Evolutionary conservation across 148 eudicot species (phyloP).

Genomic region (Rhododendron vialii): DNA sequence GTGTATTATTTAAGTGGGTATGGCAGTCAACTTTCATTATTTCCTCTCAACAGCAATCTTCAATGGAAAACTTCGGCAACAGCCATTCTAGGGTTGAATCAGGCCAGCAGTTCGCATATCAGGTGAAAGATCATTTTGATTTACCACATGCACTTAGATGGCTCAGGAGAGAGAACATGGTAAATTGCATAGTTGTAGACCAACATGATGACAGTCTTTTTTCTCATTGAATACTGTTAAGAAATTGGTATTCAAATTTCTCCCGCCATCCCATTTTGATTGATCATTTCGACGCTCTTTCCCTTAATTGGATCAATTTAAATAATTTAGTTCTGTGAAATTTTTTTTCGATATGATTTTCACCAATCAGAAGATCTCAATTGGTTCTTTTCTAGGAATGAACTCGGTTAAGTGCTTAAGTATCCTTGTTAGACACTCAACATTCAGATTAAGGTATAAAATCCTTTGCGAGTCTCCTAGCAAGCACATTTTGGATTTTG

Average conservation of each 20-base stretch:
- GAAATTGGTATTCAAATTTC: background rate
- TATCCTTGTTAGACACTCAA: background rate
- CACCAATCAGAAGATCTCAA: background rate
- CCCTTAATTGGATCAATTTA: background rate
- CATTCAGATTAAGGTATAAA: background rate
- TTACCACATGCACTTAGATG: background rate
- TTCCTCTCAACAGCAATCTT: background rate
- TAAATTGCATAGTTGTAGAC: background rate
- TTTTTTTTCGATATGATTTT: background rate
- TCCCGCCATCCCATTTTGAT: background rate
- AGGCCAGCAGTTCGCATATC: background rate
- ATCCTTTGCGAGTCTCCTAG: background rate
- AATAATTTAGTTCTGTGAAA: background rate
- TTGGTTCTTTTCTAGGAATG: background rate
- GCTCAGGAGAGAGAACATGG: background rate
- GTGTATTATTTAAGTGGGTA: background rate
- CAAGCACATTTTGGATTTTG: background rate
- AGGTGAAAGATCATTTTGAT: background rate
- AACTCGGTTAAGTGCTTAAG: background rate
- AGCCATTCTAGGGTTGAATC: background rate
- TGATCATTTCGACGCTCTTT: background rate
- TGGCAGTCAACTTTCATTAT: background rate
- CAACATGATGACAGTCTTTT: background rate
- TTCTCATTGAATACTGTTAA: background rate
- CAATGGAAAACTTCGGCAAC: background rate